These are phyloP conservation scores for Candida schatavii DNA, from an alignment of 805 yeast genomes.

Conservation along the genomic window DNA sequence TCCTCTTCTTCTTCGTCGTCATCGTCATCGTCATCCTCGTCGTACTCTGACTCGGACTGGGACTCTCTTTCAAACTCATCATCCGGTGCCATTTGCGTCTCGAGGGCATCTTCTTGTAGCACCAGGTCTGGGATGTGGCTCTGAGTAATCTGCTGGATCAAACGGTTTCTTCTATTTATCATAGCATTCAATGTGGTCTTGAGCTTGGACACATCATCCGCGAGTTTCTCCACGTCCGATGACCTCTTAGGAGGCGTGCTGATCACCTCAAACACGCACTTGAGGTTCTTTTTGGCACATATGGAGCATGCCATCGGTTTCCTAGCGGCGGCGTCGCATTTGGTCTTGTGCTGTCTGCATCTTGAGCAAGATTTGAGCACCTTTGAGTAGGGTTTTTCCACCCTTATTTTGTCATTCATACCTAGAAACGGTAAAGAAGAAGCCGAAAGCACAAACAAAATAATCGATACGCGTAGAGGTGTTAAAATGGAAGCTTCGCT, in stretches of 20 bases:
- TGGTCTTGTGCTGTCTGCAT: slow-evolving; percentile 65
- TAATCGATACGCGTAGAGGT: no score
- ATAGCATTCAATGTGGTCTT: slow-evolving; percentile 21
- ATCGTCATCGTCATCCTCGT: background rate
- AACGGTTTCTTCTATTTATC: slow-evolving; percentile 18
- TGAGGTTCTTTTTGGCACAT: slow-evolving; percentile 49
- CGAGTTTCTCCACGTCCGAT: slow-evolving; percentile 23
- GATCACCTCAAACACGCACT: slow-evolving; percentile 56
- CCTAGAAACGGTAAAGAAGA: no score
- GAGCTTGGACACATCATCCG: slow-evolving; percentile 23
- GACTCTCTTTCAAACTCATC: background rate
- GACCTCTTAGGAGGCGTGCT: slow-evolving; percentile 48
- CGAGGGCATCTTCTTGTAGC: background rate
- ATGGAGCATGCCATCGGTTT: slow-evolving; percentile 57
- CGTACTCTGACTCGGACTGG: background rate
- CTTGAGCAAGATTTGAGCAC: slow-evolving; percentile 56
- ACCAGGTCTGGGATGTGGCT: slow-evolving; percentile 3
- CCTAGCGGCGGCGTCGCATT: slow-evolving; percentile 54
- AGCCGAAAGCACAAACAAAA: no score
- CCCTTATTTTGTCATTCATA: background rate
- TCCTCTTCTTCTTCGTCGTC: slow-evolving; percentile 1
- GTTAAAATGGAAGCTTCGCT: no score
- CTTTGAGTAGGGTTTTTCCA: slow-evolving; percentile 9
- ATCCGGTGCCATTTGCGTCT: background rate
- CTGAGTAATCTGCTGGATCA: slow-evolving; percentile 14